Evolutionary conservation across 2,329 filamentous ascomycete genomes (phyloP), one percentile per base, ranked within the genome.

Genomic region (Beauveria asiatica): DNA sequence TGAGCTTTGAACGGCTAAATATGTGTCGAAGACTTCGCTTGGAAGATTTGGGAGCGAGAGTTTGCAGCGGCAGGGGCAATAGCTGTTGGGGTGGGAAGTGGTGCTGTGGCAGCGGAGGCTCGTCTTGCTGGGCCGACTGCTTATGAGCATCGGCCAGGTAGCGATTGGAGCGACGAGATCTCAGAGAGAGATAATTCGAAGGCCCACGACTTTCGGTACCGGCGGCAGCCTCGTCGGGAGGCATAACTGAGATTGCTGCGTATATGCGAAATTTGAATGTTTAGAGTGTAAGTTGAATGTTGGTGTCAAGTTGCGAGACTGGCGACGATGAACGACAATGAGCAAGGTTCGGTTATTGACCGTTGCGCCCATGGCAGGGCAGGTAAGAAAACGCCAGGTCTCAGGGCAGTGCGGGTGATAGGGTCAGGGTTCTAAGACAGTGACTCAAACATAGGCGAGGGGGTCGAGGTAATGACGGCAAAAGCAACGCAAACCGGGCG

Each of bases 1-100:
- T 19, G n/a, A 62, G 55, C 30, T 62, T 62, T 3, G 60, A 59
- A 19, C 60, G 60, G 51, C 60, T 62, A 37, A 62, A 62, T 3
- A 62, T 62, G 42, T 56, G 56, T 17, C 60, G 41, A 39, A 62
- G 60, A 23, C 60, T 39, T 53, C 57, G 49, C 44, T 52, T 51
- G 39, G 60, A 56, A 3, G 58, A 50, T 37, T 52, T 48, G 19
- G 23, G 55, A 9, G 44, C 46, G 25, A 58, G 45, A 5, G 46
- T 21, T n/a, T 58, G 56, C 19, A 45, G 48, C 10, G 21, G 37
- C 9, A 23, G 39, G 17, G 30, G 46, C 16, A 46, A 23, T 8
- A 53, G 37, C 25, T 45, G 37, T 17, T 59, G 42, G 9, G 49
- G 52, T 7, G 37, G 39, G 3, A 21, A 37, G 5, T 46, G 56